Base-by-base conservation (phyloP, 805 yeast species). In the Gaillardinia entomophila region DNA sequence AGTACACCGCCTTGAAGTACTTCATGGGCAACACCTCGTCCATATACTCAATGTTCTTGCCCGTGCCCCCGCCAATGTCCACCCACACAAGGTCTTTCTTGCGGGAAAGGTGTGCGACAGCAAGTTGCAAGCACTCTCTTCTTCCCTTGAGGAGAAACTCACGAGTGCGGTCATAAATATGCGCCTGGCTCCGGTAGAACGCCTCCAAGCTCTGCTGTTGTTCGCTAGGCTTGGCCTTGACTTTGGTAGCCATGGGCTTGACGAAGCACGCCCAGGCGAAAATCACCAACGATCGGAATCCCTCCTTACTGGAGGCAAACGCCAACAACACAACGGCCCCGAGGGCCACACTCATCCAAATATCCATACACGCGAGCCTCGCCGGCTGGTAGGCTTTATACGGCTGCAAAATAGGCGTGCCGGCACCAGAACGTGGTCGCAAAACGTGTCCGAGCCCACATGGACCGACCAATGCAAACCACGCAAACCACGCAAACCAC, bases 11-110 rank as follows among this genome's bases (percentile, higher is more conserved):
- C 42, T 73, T 70, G 56, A 84, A 85, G 41, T 65, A 57, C 8
- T 46, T 37, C 27, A 79, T 54, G 11, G 77, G 67, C 31, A 72
- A 58, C 28, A 76, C 59, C 27, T 63, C 51, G 51, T 80, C 65
- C 94, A 84, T 84, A 46, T 71, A 68, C 56, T 84, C 92, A 46
- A 84, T 79, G 58, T 84, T 84, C 56, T 77, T 68, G 30, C 94
- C 95, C 4, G 95, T 84, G 16, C 95, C 95, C 20, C 94, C 94
- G 31, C 94, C 95, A 48, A 85, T 73, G 51, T 82, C 89, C 31
- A 82, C 67, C 89, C 89, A 82, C 28, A 80, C 76, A 28, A 80
- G 57, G 31, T 70, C 68, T 26, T 53, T 48, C 17, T 54, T 55
- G 32, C 60, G 63, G 23, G 50, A 41, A 24, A 80, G 56, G 53